These are phyloP conservation scores for Spongospora subterranea DNA, from an alignment of 208 protist species.

Conservation along the genomic window DNA sequence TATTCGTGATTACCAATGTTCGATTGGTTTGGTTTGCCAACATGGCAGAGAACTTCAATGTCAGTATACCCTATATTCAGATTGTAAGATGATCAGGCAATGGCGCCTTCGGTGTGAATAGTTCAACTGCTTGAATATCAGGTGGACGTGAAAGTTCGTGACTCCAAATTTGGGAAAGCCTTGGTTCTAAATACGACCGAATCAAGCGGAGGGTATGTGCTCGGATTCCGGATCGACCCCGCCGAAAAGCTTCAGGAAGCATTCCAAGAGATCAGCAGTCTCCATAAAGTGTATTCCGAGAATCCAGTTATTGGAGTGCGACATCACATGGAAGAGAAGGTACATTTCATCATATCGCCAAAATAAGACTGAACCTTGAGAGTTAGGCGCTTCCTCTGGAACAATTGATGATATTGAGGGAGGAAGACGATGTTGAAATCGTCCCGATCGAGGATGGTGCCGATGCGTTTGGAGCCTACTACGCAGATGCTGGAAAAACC, in stretches of 20 bases:
- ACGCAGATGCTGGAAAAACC: conserved; percentile 83
- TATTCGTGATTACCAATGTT: conserved; percentile 90
- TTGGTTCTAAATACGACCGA: conserved; percentile 77
- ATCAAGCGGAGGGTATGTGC: conserved; percentile 79
- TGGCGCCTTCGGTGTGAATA: no score
- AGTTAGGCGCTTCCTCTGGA: not conserved
- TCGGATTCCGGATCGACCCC: conserved; percentile 86
- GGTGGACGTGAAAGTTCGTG: conserved; percentile 68
- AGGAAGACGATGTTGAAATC: conserved; percentile 79
- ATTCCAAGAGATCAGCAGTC: conserved; percentile 80
- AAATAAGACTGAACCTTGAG: not conserved
- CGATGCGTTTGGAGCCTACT: conserved; percentile 89
- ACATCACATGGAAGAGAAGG: conserved; percentile 69
- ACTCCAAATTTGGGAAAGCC: conserved; percentile 82
- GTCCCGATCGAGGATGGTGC: conserved; percentile 74
- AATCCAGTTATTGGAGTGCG: conserved; percentile 85
- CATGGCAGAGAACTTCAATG: conserved; percentile 86
- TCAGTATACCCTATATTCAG: conserved; percentile 92
- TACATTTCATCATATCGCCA: not conserved
- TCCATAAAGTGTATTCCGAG: conserved; percentile 80
- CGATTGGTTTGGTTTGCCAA: conserved; percentile 91
- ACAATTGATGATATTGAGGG: conserved; percentile 59
- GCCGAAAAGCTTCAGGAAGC: conserved; percentile 77
- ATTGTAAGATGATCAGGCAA: conserved; percentile 67
- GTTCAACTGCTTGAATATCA: conserved; percentile 23